A percentile compares a stretch with the other conserved stretches of the same genome.
Conservation (phyloP, 371 early-diverging fungal genomes). For the Chytridium lagenaria region DNA sequence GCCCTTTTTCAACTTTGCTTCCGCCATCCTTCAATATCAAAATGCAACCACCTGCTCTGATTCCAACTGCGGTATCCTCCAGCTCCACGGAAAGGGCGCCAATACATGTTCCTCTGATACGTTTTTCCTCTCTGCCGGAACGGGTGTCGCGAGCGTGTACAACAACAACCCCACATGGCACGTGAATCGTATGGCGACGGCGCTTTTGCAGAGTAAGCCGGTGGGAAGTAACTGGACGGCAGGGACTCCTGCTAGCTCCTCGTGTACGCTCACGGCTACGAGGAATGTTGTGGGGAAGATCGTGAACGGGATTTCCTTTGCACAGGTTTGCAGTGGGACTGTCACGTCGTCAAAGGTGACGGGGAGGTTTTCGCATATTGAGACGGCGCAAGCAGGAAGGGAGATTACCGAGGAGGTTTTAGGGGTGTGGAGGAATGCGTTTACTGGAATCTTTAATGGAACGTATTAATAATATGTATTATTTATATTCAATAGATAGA, state of each 20-base stretch:
- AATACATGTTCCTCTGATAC: background rate
- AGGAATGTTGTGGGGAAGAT: slow-evolving; percentile 10
- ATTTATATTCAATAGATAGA: no score
- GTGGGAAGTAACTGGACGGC: background rate
- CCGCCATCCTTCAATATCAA: background rate
- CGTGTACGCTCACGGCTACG: slow-evolving; percentile 8
- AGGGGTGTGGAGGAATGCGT: background rate
- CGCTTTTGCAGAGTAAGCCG: background rate
- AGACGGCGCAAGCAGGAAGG: background rate
- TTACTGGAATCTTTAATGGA: background rate
- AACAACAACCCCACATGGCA: background rate
- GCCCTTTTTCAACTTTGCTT: background rate
- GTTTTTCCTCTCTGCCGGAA: background rate
- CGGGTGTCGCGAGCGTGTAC: background rate
- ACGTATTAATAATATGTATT: background rate
- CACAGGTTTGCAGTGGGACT: background rate
- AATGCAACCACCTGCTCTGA: background rate
- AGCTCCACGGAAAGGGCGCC: slow-evolving; percentile 12
- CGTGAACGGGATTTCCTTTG: background rate
- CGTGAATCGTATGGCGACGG: background rate
- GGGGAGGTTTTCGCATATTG: slow-evolving; percentile 16
- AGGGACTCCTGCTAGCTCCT: background rate
- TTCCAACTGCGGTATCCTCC: background rate
- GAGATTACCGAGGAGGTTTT: background rate
- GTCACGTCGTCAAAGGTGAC: background rate